Evolutionary conservation across 2,329 filamentous ascomycete species (phyloP).

Genomic region (Colletotrichum sidae): DNA sequence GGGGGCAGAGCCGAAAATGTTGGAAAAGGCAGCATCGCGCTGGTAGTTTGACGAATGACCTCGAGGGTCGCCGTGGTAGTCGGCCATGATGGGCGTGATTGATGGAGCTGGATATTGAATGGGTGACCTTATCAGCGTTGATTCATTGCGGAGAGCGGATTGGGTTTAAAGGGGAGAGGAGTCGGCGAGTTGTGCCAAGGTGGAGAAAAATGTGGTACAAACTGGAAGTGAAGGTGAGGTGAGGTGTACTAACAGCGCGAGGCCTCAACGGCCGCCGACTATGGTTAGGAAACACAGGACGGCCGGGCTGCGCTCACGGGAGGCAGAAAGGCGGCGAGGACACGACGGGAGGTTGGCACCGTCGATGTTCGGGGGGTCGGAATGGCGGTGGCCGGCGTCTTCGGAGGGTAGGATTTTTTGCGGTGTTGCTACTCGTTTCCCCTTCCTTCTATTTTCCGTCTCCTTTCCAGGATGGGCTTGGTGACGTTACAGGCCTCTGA

Average conservation of each 20-base stretch:
- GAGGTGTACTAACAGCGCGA: conserved; percentile 36
- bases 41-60: conserved; percentile 71
- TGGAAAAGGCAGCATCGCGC: conserved; percentile 94
- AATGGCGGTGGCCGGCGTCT: conserved; percentile 18
- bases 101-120: conserved; percentile 47
- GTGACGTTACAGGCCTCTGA: conserved; percentile 37
- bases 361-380: conserved; percentile 6
- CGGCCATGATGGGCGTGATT: conserved; percentile 60
- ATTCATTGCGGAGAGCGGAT: conserved; percentile 20
- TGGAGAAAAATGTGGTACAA: conserved; percentile 39
- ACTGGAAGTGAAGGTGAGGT: conserved; percentile 13
- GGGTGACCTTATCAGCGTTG: conserved; percentile 31
- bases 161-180: conserved; percentile 36
- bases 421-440: conserved; percentile 33
- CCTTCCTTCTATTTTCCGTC: conserved; percentile 35
- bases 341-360: conserved; percentile 17
- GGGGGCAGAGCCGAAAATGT: conserved; percentile 91
- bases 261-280: conserved; percentile 41
- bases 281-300: conserved; percentile 36
- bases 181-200: conserved; percentile 36
- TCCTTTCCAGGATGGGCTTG: conserved; percentile 34
- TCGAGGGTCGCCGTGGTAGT: conserved; percentile 64
- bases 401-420: conserved; percentile 19
- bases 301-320: conserved; percentile 20
- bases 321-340: conserved; percentile 7